Conservation (phyloP, 1,284 basidiomycete genomes). For the Trametes pubescens region DNA sequence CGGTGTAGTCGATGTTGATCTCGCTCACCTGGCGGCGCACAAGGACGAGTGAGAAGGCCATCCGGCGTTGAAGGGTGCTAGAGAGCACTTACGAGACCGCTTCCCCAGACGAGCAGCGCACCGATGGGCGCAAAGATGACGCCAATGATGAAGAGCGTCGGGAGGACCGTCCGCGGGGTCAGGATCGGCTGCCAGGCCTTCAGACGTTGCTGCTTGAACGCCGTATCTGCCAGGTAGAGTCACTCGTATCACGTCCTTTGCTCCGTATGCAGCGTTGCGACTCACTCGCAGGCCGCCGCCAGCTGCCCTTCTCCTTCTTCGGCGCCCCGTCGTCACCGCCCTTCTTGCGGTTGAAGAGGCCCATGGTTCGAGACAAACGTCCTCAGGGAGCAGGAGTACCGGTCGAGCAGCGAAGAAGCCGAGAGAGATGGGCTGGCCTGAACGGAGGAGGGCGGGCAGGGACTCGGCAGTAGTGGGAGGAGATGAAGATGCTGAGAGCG, state of each 20-base stretch:
- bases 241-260: neutral
- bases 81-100: slow-evolving; percentile 59
- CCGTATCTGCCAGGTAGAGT: slow-evolving; percentile 72
- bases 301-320: slow-evolving; percentile 89
- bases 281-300: slow-evolving; percentile 89
- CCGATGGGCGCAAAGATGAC: slow-evolving; percentile 97
- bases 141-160: slow-evolving; percentile 95
- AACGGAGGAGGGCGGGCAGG: slow-evolving; percentile 8
- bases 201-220: slow-evolving; percentile 99
- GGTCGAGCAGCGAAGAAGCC: slow-evolving; percentile 16
- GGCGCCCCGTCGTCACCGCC: slow-evolving; percentile 38
- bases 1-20: slow-evolving; percentile 95
- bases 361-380: slow-evolving; percentile 38
- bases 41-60: neutral
- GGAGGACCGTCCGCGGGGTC: slow-evolving; percentile 96
- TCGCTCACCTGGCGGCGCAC: slow-evolving; percentile 76
- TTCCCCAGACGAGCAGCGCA: slow-evolving; percentile 92
- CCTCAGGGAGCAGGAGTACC: slow-evolving; percentile 17
- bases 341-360: slow-evolving; percentile 49
- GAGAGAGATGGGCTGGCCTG: slow-evolving; percentile 10
- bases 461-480: neutral
- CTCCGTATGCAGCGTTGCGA: slow-evolving; percentile 28
- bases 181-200: slow-evolving; percentile 99
- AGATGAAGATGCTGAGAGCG: slow-evolving; percentile 12
- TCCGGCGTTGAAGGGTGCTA: neutral